A percentile compares a stretch with the other conserved stretches of the same genome.
Conservation (phyloP, 1,284 basidiomycete genomes). For the Irpex lacteus region DNA sequence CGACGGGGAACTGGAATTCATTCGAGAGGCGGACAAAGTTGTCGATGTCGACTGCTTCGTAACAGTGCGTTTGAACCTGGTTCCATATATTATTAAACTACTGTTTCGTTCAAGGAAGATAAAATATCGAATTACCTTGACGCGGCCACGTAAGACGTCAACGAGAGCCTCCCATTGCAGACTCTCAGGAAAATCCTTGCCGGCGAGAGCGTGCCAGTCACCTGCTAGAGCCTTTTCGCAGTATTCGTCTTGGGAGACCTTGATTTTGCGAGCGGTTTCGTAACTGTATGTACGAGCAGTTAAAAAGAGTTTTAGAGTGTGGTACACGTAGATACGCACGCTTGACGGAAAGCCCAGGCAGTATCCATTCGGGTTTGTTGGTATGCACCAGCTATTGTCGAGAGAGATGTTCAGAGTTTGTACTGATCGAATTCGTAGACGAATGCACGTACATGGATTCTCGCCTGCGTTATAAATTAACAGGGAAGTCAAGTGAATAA, state of each 20-base stretch:
- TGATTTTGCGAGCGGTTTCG: slow-evolving; percentile 64
- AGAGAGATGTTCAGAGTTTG: background rate
- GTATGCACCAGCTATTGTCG: slow-evolving; percentile 29
- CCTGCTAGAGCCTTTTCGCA: slow-evolving; percentile 53
- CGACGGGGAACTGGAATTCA: slow-evolving; percentile 51
- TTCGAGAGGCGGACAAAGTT: slow-evolving; percentile 49
- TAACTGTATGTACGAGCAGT: slow-evolving; percentile 46
- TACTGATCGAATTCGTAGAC: no score
- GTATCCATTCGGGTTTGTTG: slow-evolving; percentile 43
- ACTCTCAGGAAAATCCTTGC: slow-evolving; percentile 62
- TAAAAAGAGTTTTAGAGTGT: no score
- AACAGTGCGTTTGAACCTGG: slow-evolving; percentile 71
- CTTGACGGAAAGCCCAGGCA: slow-evolving; percentile 42
- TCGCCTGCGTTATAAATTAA: no score
- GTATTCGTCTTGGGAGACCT: slow-evolving; percentile 69
- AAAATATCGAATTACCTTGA: slow-evolving; percentile 67
- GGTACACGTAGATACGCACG: no score
- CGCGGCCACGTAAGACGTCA: slow-evolving; percentile 74
- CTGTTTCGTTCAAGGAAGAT: no score
- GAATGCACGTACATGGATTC: slow-evolving; percentile 32
- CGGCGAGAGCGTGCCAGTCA: slow-evolving; percentile 53
- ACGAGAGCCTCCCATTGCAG: slow-evolving; percentile 82
- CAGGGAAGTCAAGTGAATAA: no score
- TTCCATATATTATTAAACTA: no score
- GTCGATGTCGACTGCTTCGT: slow-evolving; percentile 81